These are phyloP conservation scores for Coleophoma cylindrospora DNA, from an alignment of 2,329 filamentous ascomycete genomes.

Conservation along the genomic window DNA sequence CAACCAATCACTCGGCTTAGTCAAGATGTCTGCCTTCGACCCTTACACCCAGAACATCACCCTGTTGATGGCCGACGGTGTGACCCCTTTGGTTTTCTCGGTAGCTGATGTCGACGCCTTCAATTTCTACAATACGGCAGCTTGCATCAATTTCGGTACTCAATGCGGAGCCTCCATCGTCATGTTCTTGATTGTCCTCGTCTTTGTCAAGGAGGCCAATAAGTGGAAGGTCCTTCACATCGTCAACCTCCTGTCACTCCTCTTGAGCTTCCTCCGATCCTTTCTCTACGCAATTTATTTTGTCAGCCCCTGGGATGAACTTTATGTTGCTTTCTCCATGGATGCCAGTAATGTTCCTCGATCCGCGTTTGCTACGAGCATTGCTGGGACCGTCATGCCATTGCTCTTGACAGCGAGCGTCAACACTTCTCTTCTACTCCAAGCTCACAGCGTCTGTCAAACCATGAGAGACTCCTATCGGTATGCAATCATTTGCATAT, in stretches of 20 bases:
- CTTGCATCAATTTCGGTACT: conserved; percentile 50
- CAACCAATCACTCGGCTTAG: background rate
- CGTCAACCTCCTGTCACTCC: conserved; percentile 51
- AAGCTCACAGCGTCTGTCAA: conserved; percentile 56
- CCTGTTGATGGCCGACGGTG: conserved; percentile 37
- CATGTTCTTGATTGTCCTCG: conserved; percentile 50
- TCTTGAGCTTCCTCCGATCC: conserved; percentile 46
- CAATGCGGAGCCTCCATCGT: conserved; percentile 56
- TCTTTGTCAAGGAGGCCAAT: conserved; percentile 55
- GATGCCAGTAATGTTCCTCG: conserved; percentile 39
- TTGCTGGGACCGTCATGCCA: conserved; percentile 42
- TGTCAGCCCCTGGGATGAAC: conserved; percentile 42
- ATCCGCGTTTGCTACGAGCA: conserved; percentile 37
- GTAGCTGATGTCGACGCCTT: conserved; percentile 39
- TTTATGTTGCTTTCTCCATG: conserved; percentile 41
- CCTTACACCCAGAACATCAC: conserved; percentile 46
- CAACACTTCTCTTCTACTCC: conserved; percentile 54
- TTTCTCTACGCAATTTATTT: conserved; percentile 44
- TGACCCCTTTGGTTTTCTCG: conserved; percentile 30
- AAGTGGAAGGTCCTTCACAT: conserved; percentile 52
- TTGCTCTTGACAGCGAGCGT: conserved; percentile 49
- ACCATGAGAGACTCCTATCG: conserved; percentile 36
- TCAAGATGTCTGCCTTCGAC: conserved; percentile 33
- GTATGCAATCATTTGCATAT: conserved; percentile 38
- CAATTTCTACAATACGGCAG: conserved; percentile 38